Base-by-base conservation (phyloP, 1,284 basidiomycete genomes). In the Cryptococcus sp. region DNA sequence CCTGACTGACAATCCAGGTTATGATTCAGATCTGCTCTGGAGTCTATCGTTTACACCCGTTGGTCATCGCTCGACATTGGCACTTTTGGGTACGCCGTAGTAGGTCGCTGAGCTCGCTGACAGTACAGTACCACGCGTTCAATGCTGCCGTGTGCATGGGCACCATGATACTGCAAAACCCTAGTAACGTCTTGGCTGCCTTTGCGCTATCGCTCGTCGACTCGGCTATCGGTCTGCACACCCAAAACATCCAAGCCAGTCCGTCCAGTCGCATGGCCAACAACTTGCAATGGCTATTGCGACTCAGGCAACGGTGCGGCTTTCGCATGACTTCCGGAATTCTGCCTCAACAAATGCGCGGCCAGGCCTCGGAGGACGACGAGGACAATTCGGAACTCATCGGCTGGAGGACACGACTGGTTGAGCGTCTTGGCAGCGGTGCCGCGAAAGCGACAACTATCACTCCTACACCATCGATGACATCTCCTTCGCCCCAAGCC, bases 41-140 rank as follows among this genome's bases (percentile, higher is more conserved):
- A 12, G 36, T 67, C 11, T 58, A 67, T 45, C 43, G 53, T 11
- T 49, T 61, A 1, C 57, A 62, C 36, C 64, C 61, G 2, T 48
- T 45, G 1, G 55, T 63, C 6, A 57, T 57, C 1, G 54, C 57
- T 14, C 57, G 66, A 3, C 61, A 66, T 43, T 68, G 65, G 65
- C 63, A 53, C 45, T 60, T 57, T 47, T 66, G 62, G 60, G 61
- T 64, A 21, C 34, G 59, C 53, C 37, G 5, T 21, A 19, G 11
- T 18, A n/a, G 11, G 3, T 3, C 34, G 9, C 4, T 41, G 23
- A 16, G 18, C 31, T 18, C 25, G 25, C 23, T 36, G 39, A 26
- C 26, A 23, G 44, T 19, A 22, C 45, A 59, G 64, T 63, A 65
- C 43, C 64, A 68, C 43, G 52, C 56, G 6, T 66, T 64, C 52